Evolutionary conservation across 1,139 yeast genomes (phyloP).

Genomic region (Suhomyces yuchorum): DNA sequence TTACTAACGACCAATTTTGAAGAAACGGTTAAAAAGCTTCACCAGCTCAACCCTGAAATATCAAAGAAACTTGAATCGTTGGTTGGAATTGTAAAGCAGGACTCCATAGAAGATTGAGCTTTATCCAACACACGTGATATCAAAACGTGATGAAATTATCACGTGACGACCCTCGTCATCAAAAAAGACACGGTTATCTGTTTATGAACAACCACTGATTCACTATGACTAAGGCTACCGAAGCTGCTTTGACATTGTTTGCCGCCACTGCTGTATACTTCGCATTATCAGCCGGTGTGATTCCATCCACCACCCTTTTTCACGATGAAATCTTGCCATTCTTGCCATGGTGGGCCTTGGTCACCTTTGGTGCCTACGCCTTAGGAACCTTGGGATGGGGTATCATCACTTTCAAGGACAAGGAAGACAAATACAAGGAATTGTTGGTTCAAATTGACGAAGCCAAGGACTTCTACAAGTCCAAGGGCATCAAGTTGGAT

Average conservation of each 20-base stretch:
- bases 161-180: constrained; percentile 5
- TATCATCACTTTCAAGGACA: constrained; percentile 70
- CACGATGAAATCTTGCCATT: constrained; percentile 61
- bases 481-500: constrained; percentile 59
- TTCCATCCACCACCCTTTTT: constrained; percentile 56
- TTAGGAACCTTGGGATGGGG: constrained; percentile 73
- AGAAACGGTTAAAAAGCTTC: constrained; percentile 33
- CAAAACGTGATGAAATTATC: neutral
- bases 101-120: constrained; percentile 17
- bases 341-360: constrained; percentile 73
- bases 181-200: constrained; percentile 10
- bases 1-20: constrained; percentile 15
- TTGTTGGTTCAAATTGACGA: constrained; percentile 64
- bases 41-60: constrained; percentile 35
- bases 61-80: constrained; percentile 43
- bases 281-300: constrained; percentile 52
- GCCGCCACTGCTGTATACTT: constrained; percentile 55
- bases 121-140: neutral
- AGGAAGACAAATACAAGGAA: constrained; percentile 68
- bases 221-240: constrained; percentile 70
- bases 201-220: constrained; percentile 3
- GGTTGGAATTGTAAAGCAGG: constrained; percentile 53
- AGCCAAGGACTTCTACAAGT: constrained; percentile 61
- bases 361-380: constrained; percentile 73
- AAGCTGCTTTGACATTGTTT: constrained; percentile 52